Conservation (phyloP, 768 basidiomycete species). For the Leucogyrophana mollusca region DNA sequence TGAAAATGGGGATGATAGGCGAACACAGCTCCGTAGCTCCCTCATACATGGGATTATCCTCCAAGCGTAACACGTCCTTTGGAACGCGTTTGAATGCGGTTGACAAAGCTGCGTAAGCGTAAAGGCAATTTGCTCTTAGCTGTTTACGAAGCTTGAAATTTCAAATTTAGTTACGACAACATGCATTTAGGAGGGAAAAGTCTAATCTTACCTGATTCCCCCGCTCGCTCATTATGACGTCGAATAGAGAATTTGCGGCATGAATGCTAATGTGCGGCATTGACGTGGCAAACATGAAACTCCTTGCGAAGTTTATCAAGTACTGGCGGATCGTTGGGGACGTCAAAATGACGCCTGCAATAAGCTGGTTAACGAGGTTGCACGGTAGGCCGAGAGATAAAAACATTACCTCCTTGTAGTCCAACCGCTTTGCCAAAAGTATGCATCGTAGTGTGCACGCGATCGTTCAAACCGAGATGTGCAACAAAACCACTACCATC, state of each 20-base stretch:
- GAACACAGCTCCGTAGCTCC: slow-evolving; percentile 36
- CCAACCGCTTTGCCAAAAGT: slow-evolving; percentile 50
- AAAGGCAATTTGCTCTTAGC: background rate
- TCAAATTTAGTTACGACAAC: slow-evolving; percentile 43
- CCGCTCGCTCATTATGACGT: slow-evolving; percentile 9
- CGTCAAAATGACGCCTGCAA: slow-evolving; percentile 17
- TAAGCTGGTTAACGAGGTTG: background rate
- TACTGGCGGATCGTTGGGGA: slow-evolving; percentile 16
- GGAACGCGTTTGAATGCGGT: background rate
- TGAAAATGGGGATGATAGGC: slow-evolving; percentile 80
- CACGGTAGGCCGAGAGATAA: background rate
- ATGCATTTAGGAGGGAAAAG: slow-evolving; percentile 83
- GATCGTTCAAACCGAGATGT: slow-evolving; percentile 40
- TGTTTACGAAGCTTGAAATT: slow-evolving; percentile 11
- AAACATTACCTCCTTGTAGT: slow-evolving; percentile 14
- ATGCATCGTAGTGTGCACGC: slow-evolving; percentile 45
- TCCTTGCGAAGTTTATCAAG: slow-evolving; percentile 18
- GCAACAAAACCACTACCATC: slow-evolving; percentile 45
- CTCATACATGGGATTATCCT: background rate
- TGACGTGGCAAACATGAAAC: slow-evolving; percentile 20
- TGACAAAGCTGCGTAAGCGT: background rate
- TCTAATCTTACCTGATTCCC: slow-evolving; percentile 26
- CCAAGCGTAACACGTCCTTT: background rate
- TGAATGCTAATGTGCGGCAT: slow-evolving; percentile 20
- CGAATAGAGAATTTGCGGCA: slow-evolving; percentile 41